Conservation (phyloP, 139 green algal species). For the Chlamydomonas sp. region DNA sequence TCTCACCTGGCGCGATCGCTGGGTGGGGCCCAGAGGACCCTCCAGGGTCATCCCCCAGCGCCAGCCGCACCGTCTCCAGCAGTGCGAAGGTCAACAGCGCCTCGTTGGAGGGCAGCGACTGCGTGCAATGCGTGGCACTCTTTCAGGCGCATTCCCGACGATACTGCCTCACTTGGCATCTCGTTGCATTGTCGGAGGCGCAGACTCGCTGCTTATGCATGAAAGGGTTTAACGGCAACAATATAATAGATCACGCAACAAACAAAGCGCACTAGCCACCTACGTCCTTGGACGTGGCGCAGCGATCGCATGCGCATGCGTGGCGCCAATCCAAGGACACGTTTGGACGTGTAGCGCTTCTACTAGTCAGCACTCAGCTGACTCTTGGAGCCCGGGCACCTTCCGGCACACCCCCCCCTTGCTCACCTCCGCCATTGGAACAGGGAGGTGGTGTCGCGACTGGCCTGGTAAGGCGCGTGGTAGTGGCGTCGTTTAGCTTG, state of each 20-base stretch:
- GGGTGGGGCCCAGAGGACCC: too few species aligned
- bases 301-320: too few species aligned
- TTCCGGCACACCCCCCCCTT: not conserved
- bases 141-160: not conserved
- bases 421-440: slow-evolving; percentile 10
- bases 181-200: not conserved
- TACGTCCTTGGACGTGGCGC: too few species aligned
- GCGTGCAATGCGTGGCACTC: not conserved
- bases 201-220: too few species aligned
- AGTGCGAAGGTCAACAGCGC: slow-evolving; percentile 7
- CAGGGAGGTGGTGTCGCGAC: too few species aligned
- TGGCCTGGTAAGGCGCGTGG: too few species aligned
- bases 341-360: not conserved
- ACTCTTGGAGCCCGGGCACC: not conserved
- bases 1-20: too few species aligned
- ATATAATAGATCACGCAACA: not conserved
- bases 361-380: not conserved
- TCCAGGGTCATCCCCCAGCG: slow-evolving; percentile 4
- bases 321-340: too few species aligned
- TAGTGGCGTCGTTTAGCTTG: too few species aligned
- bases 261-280: not conserved
- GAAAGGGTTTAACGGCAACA: not conserved
- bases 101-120: not conserved
- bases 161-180: not conserved
- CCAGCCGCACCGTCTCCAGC: slow-evolving; percentile 16